These are phyloP conservation scores for Tanacetum coccineum DNA, from an alignment of 129 eudicot genomes.

Conservation along the genomic window DNA sequence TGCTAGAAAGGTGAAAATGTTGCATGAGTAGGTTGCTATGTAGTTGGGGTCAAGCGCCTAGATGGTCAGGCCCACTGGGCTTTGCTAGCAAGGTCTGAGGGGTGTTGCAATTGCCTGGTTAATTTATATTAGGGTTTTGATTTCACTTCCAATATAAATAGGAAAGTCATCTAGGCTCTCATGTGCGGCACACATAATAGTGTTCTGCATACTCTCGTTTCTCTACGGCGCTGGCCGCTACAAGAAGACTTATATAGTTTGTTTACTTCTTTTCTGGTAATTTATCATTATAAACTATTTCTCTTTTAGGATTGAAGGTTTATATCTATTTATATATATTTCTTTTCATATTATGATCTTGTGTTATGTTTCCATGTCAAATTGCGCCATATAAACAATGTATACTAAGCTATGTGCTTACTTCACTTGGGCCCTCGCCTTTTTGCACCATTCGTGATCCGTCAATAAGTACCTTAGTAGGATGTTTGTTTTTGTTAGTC, in stretches of 20 bases:
- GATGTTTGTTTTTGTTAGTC: too few species aligned
- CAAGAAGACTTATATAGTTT: background rate
- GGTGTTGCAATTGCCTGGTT: constrained; percentile 7
- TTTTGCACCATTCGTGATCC: too few species aligned
- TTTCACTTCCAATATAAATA: background rate
- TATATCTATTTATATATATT: background rate
- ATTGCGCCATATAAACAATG: too few species aligned
- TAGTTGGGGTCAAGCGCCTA: background rate
- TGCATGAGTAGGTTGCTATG: background rate
- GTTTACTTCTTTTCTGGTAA: background rate
- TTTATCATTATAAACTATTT: constrained; percentile 10
- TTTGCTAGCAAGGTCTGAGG: background rate
- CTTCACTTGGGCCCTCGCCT: too few species aligned
- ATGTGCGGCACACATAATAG: too few species aligned
- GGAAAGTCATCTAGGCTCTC: background rate
- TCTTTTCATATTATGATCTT: background rate
- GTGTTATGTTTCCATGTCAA: constrained; percentile 1
- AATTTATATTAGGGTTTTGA: background rate
- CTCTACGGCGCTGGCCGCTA: background rate
- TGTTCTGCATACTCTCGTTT: too few species aligned
- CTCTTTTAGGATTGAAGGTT: constrained; percentile 1
- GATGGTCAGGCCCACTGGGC: too few species aligned
- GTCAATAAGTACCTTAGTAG: too few species aligned
- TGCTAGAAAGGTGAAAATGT: background rate
- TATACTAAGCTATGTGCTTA: too few species aligned